phyloP scores from a whole-genome alignment of 176 grass and related monocot genomes.

The Phyllostachys edulis region DNA sequence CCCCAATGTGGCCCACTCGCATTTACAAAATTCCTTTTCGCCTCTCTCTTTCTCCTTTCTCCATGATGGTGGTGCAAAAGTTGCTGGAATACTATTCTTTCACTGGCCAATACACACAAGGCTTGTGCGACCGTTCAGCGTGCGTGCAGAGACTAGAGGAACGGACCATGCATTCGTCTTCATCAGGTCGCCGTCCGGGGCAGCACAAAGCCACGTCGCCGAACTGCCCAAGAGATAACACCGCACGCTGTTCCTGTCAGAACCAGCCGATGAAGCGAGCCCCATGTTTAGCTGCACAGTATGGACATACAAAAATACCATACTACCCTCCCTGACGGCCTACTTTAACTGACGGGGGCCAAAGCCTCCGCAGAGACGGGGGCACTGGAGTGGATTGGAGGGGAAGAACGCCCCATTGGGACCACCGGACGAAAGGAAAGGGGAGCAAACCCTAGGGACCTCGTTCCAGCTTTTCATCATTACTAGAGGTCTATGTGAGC shows the following conservation, averaged over 20 bases:
- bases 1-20: not conserved
- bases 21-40: not conserved
- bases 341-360: not conserved
- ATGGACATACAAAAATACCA: not conserved
- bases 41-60: not conserved
- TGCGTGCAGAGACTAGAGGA: not conserved
- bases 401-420: not conserved
- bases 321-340: not conserved
- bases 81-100: not conserved
- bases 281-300: not conserved
- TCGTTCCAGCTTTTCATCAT: constrained; percentile 31
- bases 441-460: constrained; percentile 21
- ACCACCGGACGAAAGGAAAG: constrained; percentile 40
- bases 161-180: not conserved
- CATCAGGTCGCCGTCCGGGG: not conserved
- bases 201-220: not conserved
- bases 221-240: not conserved
- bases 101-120: not conserved
- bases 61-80: not conserved
- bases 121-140: not conserved
- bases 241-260: constrained; percentile 4
- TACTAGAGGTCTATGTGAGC: too few species aligned
- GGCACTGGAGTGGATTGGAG: not conserved
- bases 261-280: constrained; percentile 25
- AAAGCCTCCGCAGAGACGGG: not conserved